Evolutionary conservation across 2,329 filamentous ascomycete species (phyloP), one percentile per base, ranked within the genome.

Genomic region (Fusarium albidum): DNA sequence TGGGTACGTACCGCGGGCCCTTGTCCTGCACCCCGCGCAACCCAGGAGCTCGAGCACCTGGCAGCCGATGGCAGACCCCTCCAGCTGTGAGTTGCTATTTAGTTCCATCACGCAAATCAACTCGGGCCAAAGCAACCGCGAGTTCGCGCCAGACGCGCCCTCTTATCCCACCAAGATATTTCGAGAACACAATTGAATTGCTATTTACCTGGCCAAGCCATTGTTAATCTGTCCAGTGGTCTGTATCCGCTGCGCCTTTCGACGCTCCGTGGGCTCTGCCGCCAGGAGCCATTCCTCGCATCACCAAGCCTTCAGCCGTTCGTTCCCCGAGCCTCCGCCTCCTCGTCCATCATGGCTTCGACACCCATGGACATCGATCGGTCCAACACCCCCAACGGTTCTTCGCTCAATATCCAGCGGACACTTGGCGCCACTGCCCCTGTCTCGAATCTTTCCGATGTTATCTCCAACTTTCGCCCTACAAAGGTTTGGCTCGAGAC

Each of bases 401-500:
- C 73, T 63, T 74, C 78, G 1, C 73, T 83, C 34, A 81, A 81
- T 56, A 82, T 83, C 43, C 76, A 79, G 9, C 76, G 82, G 15
- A 77, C 77, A 10, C 61, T 82, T 15, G 75, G 74, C 35, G 64
- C 67, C 38, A 75, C 70, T 48, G 64, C 76, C 33, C 76, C 76
- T 50, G 82, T 82, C 6, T 85, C 88, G 11, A 90, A 90, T 69
- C 82, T 96, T 48, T 82, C 85, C 67, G 91, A 96, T 67, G 82
- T 95, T 63, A 88, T 96, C 64, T 80, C 84, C 31, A 86, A 82
- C 48, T 96, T 91, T 71, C 83, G 91, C 43, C 91, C 94, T 8
- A 88, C 88, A 39, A 92, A 92, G 81, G 91, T 94, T 75, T 82
- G 29, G n/a, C 40, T n/a, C 14, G 33, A 11, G 37, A 43, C 17